Conservation (phyloP, 2,329 filamentous ascomycete species). For the Drechslerella stenobrocha region DNA sequence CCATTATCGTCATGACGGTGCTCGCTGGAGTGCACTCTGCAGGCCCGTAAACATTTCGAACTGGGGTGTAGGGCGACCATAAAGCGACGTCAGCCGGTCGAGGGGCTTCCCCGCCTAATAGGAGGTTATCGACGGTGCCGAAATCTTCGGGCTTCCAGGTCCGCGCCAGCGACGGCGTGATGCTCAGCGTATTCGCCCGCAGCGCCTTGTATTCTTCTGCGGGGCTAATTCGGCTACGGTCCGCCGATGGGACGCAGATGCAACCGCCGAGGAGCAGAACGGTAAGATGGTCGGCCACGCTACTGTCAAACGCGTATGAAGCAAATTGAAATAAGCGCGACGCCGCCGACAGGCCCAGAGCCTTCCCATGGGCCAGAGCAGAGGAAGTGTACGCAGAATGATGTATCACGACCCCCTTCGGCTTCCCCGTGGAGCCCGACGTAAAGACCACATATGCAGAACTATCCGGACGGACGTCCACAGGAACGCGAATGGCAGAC, state of each 20-base stretch:
- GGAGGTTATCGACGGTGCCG: no score
- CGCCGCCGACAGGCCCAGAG: constrained; percentile 57
- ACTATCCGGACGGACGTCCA: constrained; percentile 58
- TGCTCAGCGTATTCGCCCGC: neutral
- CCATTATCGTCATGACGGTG: constrained; percentile 57
- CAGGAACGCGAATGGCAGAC: constrained; percentile 69
- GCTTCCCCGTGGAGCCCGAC: constrained; percentile 82
- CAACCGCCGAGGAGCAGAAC: constrained; percentile 61
- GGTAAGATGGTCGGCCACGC: constrained; percentile 62
- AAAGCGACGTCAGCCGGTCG: no score
- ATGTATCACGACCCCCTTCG: constrained; percentile 83
- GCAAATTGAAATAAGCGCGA: constrained; percentile 60
- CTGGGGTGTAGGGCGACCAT: constrained; percentile 50
- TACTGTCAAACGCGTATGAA: constrained; percentile 63
- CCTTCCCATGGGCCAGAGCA: constrained; percentile 54
- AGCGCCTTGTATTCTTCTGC: neutral
- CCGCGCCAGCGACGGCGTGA: constrained; percentile 1
- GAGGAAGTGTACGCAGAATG: constrained; percentile 62
- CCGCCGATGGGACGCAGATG: constrained; percentile 60
- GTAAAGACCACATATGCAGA: constrained; percentile 93
- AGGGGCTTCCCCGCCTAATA: no score
- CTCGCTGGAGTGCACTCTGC: constrained; percentile 56
- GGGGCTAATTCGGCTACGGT: no score
- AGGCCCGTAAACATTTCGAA: constrained; percentile 58
- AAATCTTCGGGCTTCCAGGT: neutral